Evolutionary conservation across 768 basidiomycete genomes (phyloP), one percentile per base, ranked within the genome.

Genomic region (Mycena amicta): DNA sequence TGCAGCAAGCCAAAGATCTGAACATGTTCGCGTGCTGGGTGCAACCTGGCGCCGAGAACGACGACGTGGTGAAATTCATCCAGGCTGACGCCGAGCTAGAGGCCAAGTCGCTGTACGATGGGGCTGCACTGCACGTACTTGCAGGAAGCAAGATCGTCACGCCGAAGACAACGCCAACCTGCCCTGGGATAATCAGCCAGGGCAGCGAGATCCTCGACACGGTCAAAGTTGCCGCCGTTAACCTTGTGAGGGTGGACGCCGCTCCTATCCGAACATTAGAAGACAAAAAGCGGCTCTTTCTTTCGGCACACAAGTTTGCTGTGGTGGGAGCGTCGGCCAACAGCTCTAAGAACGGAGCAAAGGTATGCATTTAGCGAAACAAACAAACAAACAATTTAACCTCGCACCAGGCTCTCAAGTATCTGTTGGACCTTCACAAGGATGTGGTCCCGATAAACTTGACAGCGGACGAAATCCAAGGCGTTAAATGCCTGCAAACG

Each of bases 41-140:
- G 33, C 87, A 88, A 65, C 87, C 87, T 5, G 87, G 87, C 22
- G 83, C 85, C 2, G 79, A 82, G 55, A 79, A 84, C 46, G 51
- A 61, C 37, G 69, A 71, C 2, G 84, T 87, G 33, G 68, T 65
- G 3, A 52, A 71, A 16, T 86, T 76, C 57, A 83, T 88, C 60
- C 70, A 74, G 23, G 75, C 80, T 55, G 77, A 80, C 30, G 76
- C 56, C 5, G 40, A 51, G 25, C 25, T 64, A 2, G 50, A 45
- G 2, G 50, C 39, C 28, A 55, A 56, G 13, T 57, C 55, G 25
- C 29, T 64, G 22, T 64, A 64, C 40, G 30, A 23, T 26, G 53
- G 52, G n/a, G n/a, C n/a, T 23, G 20, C 57, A 5, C 18, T 59
- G 50, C 56, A 62, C n/a, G 45, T 33, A 20, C 1, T 23, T 27